Conservation (phyloP, 306 rosid genomes). For the Ceratonia siliqua region DNA sequence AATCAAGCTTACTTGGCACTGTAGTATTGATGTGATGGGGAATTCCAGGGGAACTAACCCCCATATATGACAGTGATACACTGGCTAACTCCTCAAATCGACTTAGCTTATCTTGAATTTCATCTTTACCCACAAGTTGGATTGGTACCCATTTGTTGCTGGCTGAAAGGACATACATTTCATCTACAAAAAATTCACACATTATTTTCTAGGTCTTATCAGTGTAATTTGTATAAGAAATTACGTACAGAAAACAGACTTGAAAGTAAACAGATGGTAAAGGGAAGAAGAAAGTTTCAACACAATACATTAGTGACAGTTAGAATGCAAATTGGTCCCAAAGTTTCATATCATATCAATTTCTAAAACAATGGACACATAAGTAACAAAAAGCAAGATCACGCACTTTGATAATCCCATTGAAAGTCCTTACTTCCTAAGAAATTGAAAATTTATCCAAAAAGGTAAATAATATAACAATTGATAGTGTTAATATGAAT, state of each 20-base stretch:
- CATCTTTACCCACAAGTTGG: conserved; percentile 82
- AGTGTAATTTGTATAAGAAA: conserved; percentile 13
- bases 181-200: conserved; percentile 63
- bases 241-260: not conserved
- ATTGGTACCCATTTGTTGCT: conserved; percentile 77
- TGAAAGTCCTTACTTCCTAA: not conserved
- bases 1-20: conserved; percentile 72
- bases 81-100: conserved; percentile 78
- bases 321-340: not conserved
- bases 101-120: conserved; percentile 79
- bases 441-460: not conserved
- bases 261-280: not conserved
- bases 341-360: conserved; percentile 2
- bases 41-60: conserved; percentile 71
- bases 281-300: not conserved
- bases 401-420: conserved; percentile 13
- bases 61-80: conserved; percentile 71
- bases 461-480: not conserved
- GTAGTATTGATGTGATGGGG: conserved; percentile 48
- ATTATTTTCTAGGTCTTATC: conserved; percentile 13
- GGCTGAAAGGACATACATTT: conserved; percentile 90
- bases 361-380: not conserved
- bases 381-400: conserved; percentile 1
- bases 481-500: not conserved
- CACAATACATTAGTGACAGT: not conserved